Conservation (phyloP, 2,329 filamentous ascomycete genomes). For the Allantophomopsis lycopodina region DNA sequence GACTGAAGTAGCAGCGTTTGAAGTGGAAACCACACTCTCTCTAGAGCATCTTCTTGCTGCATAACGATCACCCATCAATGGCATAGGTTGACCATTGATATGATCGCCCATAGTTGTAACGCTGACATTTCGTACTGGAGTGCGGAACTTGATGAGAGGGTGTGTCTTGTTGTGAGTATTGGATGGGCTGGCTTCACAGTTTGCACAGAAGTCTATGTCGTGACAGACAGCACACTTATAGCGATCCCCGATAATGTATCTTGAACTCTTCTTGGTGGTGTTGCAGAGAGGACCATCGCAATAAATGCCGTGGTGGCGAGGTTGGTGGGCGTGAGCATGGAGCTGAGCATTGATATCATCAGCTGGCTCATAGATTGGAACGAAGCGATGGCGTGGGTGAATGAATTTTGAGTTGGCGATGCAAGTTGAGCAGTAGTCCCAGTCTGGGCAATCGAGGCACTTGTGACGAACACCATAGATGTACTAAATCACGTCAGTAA, state of each 20-base stretch:
- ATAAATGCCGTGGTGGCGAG: constrained; percentile 72
- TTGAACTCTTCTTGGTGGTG: constrained; percentile 35
- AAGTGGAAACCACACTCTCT: constrained; percentile 35
- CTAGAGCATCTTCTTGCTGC: constrained; percentile 26
- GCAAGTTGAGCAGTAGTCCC: constrained; percentile 84
- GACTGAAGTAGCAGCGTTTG: constrained; percentile 43
- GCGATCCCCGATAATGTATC: constrained; percentile 73
- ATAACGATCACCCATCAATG: constrained; percentile 56
- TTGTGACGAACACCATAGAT: constrained; percentile 90
- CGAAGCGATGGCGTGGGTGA: constrained; percentile 80
- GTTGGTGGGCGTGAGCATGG: constrained; percentile 24
- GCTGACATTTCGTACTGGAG: constrained; percentile 73
- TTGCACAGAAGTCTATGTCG: constrained; percentile 89
- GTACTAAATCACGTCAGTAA: constrained; percentile 28
- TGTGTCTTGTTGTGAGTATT: constrained; percentile 92
- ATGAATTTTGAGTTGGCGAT: constrained; percentile 48
- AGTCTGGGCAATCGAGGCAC: constrained; percentile 92
- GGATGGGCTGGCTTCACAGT: constrained; percentile 76
- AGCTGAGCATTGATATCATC: constrained; percentile 23
- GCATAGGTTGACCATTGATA: constrained; percentile 47
- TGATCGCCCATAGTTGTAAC: constrained; percentile 78
- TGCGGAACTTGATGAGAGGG: constrained; percentile 93
- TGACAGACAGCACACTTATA: constrained; percentile 98
- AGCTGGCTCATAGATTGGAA: constrained; percentile 68
- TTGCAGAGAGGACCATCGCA: constrained; percentile 89